These are phyloP conservation scores for Clathrus columnatus DNA, from an alignment of 768 basidiomycete species.

Conservation along the genomic window DNA sequence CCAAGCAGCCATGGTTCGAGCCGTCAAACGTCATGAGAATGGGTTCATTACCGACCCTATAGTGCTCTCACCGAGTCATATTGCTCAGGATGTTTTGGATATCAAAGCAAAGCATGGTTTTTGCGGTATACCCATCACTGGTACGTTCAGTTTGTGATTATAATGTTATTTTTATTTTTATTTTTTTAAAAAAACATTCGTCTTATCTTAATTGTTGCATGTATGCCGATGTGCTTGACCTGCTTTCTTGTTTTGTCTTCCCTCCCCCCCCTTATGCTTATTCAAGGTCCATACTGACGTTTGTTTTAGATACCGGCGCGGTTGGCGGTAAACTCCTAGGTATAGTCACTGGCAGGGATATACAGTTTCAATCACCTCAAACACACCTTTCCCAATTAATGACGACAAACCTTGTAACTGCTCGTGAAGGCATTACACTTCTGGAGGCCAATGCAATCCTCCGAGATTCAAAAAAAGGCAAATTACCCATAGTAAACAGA, in stretches of 20 bases:
- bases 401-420: slow-evolving; percentile 84
- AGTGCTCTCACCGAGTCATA: slow-evolving; percentile 68
- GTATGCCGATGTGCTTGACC: background rate
- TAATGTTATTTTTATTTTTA: slow-evolving; percentile 32
- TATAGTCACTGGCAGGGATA: slow-evolving; percentile 92
- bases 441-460: slow-evolving; percentile 89
- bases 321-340: slow-evolving; percentile 90
- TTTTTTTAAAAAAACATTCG: slow-evolving; percentile 62
- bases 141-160: slow-evolving; percentile 39
- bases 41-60: slow-evolving; percentile 96
- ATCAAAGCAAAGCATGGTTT: slow-evolving; percentile 90
- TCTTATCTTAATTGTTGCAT: slow-evolving; percentile 46
- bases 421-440: slow-evolving; percentile 81
- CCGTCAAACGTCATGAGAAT: slow-evolving; percentile 97
- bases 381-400: slow-evolving; percentile 74
- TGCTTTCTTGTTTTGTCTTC: too few species aligned
- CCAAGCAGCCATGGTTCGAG: slow-evolving; percentile 95
- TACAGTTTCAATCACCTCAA: slow-evolving; percentile 75
- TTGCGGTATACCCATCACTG: slow-evolving; percentile 95
- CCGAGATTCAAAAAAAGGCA: slow-evolving; percentile 95
- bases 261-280: too few species aligned
- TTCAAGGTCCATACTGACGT: slow-evolving; percentile 18
- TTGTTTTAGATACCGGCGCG: slow-evolving; percentile 62
- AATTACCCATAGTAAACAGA: slow-evolving; percentile 76
- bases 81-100: slow-evolving; percentile 83